These are phyloP conservation scores for Ramularia endophylla DNA, from an alignment of 2,329 filamentous ascomycete species.

Conservation along the genomic window DNA sequence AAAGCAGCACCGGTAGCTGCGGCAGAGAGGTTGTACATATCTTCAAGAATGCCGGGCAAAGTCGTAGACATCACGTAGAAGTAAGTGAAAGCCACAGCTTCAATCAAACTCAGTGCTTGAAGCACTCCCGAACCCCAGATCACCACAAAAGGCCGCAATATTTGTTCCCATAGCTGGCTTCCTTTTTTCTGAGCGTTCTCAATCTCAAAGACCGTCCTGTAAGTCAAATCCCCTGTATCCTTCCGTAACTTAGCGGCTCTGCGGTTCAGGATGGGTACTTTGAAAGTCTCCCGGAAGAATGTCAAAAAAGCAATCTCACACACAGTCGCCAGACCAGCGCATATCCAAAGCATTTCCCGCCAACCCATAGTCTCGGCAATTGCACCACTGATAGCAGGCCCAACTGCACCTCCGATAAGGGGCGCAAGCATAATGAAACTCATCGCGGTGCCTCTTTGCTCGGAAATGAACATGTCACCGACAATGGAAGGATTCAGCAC, in stretches of 20 bases:
- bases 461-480: constrained; percentile 55
- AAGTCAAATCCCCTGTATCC: constrained; percentile 14
- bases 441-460: constrained; percentile 55
- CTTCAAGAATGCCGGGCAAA: constrained; percentile 38
- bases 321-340: constrained; percentile 41
- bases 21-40: constrained; percentile 41
- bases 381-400: constrained; percentile 50
- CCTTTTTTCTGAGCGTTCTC: constrained; percentile 7
- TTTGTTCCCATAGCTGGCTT: constrained; percentile 29
- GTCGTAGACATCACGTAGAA: constrained; percentile 45
- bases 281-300: constrained; percentile 57
- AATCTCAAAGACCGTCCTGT: constrained; percentile 17
- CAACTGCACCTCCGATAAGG: constrained; percentile 52
- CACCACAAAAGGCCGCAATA: constrained; percentile 38
- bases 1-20: constrained; percentile 50
- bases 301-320: constrained; percentile 48
- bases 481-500: constrained; percentile 59
- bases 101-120: constrained; percentile 45
- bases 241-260: constrained; percentile 30
- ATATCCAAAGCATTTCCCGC: constrained; percentile 49
- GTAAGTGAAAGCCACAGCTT: constrained; percentile 38
- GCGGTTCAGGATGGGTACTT: constrained; percentile 48
- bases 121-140: constrained; percentile 48
- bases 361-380: constrained; percentile 53
- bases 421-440: constrained; percentile 53